Evolutionary conservation across 2,329 filamentous ascomycete genomes (phyloP).

Genomic region (Emergomyces orientalis): DNA sequence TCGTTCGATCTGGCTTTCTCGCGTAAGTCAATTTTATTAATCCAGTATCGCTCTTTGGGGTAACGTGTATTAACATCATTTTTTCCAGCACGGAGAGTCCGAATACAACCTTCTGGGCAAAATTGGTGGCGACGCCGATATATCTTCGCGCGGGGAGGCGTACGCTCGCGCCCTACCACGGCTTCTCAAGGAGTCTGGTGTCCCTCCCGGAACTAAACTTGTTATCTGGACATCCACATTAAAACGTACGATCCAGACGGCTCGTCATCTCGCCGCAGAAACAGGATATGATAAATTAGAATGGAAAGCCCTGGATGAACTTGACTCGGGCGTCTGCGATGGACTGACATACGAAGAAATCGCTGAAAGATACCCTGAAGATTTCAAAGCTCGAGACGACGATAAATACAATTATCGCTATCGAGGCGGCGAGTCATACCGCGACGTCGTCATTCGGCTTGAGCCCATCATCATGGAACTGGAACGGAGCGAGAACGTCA

Average conservation of each 20-base stretch:
- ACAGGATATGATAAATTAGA: slow-evolving; percentile 78
- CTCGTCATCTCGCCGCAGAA: slow-evolving; percentile 65
- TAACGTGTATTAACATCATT: slow-evolving; percentile 15
- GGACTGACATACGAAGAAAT: slow-evolving; percentile 95
- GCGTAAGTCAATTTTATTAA: slow-evolving; percentile 48
- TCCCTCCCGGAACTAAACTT: slow-evolving; percentile 55
- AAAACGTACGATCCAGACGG: slow-evolving; percentile 82
- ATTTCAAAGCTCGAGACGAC: slow-evolving; percentile 89
- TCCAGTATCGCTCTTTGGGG: not conserved
- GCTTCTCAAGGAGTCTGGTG: slow-evolving; percentile 74
- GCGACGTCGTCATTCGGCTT: slow-evolving; percentile 92
- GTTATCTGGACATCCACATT: slow-evolving; percentile 69
- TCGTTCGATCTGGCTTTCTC: slow-evolving; percentile 89
- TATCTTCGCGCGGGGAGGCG: slow-evolving; percentile 76
- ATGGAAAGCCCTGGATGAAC: slow-evolving; percentile 97
- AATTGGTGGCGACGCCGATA: slow-evolving; percentile 83
- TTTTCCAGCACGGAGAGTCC: slow-evolving; percentile 75
- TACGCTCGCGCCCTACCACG: slow-evolving; percentile 80
- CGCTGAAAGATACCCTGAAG: slow-evolving; percentile 79
- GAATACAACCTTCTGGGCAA: slow-evolving; percentile 81
- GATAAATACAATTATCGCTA: slow-evolving; percentile 99
- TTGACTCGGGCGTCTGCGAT: slow-evolving; percentile 93
- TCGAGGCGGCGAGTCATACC: slow-evolving; percentile 88
- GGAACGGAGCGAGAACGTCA: slow-evolving; percentile 88
- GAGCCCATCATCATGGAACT: slow-evolving; percentile 99